Evolutionary conservation across 306 rosid species (phyloP).

Genomic region (Canavalia gladiata): DNA sequence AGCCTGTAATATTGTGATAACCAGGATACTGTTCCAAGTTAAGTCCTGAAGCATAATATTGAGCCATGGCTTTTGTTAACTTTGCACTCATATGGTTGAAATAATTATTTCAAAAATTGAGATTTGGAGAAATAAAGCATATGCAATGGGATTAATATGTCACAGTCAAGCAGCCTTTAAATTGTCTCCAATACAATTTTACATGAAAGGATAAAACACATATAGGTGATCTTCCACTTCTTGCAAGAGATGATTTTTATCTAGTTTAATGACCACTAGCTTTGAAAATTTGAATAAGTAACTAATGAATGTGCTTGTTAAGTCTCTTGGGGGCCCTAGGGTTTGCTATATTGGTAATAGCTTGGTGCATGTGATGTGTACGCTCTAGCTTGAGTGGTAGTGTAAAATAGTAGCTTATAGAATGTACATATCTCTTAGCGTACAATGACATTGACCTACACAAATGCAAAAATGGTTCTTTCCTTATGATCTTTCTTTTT

Average conservation of each 20-base stretch:
- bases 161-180: constrained; percentile 3
- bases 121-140: constrained; percentile 8
- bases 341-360: background rate
- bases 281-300: constrained; percentile 19
- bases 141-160: constrained; percentile 1
- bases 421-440: constrained; percentile 8
- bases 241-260: background rate
- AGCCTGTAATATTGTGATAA: background rate
- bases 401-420: background rate
- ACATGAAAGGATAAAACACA: constrained; percentile 1
- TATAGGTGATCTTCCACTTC: background rate
- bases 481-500: constrained; percentile 19
- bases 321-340: constrained; percentile 6
- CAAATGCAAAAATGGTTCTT: background rate
- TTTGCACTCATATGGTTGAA: background rate
- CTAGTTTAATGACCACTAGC: background rate
- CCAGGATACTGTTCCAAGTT: background rate
- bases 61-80: constrained; percentile 6
- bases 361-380: background rate
- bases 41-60: background rate
- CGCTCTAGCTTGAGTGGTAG: background rate
- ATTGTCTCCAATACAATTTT: background rate
- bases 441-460: constrained; percentile 15
- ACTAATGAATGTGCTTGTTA: constrained; percentile 2
- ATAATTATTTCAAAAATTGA: background rate